Base-by-base conservation (phyloP, 1,139 yeast genomes). In the Protomyces gravidus region DNA sequence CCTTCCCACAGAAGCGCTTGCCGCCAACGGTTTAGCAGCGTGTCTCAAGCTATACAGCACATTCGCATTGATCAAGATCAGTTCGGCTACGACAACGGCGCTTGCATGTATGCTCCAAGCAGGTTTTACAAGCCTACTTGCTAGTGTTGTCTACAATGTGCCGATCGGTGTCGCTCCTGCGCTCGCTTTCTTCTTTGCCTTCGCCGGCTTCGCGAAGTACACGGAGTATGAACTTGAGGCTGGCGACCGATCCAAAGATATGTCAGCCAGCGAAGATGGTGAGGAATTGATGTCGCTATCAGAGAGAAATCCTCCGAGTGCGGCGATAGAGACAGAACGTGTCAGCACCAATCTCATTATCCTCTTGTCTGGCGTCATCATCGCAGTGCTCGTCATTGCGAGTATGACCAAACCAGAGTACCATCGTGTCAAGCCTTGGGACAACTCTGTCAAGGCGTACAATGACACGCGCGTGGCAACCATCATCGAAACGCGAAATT, bases 361-460 rank as follows among this genome's bases (percentile, higher is more conserved):
- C 15, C 50, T 52, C 21, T 33, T 52, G 5, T 45, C 50, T 25
- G 58, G 50, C 19, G 19, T 52, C 25, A 1, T 52, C 26, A 19
- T 52, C 32, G 58, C 50, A 5, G 58, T 52, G 11, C 46, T 52
- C 2, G 58, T 52, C 45, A 45, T 36, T n/a, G 58, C 58, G 4
- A 52, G 58, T 17, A 52, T 52, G 58, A 45, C 58, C 25, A 19
- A 32, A n/a, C 58, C 58, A 13, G 45, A 32, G 25, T 36, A 45
- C 27, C 9, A 3, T n/a, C 42, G 21, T 5, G 7, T 9, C 19
- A 17, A 36, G 19, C 25, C 42, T 5, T 36, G 42, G 42, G 42
- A 36, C 42, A 36, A 25, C 33, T 17, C n/a, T 6, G 51, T 53
- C 33, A 28, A 25, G 36, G 46, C 58, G 2, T 53, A 53, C 47